phyloP scores from a whole-genome alignment of 345 rosid genomes.

The Lepidium africanum region DNA sequence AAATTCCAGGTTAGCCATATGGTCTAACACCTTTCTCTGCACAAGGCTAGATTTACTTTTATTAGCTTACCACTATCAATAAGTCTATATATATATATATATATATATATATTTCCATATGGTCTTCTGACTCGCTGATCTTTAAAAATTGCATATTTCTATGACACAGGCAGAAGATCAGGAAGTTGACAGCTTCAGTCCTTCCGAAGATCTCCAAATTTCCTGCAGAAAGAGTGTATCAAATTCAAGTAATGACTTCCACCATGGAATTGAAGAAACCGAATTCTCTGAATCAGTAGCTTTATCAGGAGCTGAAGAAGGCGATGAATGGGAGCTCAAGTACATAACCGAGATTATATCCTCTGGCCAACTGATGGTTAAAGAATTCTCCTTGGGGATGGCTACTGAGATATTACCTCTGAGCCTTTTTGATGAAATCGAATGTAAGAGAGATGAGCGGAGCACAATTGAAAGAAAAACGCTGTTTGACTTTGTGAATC shows the following conservation, averaged over 20 bases:
- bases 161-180: slow-evolving; percentile 32
- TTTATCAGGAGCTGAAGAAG: slow-evolving; percentile 25
- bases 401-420: slow-evolving; percentile 35
- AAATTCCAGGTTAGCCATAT: slow-evolving; percentile 47
- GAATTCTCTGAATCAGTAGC: slow-evolving; percentile 27
- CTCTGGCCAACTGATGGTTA: slow-evolving; percentile 32
- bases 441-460: slow-evolving; percentile 10
- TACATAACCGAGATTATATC: slow-evolving; percentile 46
- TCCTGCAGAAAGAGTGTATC: slow-evolving; percentile 29
- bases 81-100: neutral
- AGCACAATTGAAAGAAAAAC: slow-evolving; percentile 35
- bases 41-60: neutral
- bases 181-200: slow-evolving; percentile 34
- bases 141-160: neutral
- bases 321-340: slow-evolving; percentile 44
- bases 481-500: slow-evolving; percentile 51
- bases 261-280: slow-evolving; percentile 26
- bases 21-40: neutral
- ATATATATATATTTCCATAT: neutral
- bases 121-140: neutral
- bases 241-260: slow-evolving; percentile 12
- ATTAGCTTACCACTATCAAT: neutral
- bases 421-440: slow-evolving; percentile 18
- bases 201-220: slow-evolving; percentile 25
- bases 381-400: slow-evolving; percentile 37